Evolutionary conservation across 202 grass and related monocot species (phyloP).

Genomic region (Saccharum hybrid): DNA sequence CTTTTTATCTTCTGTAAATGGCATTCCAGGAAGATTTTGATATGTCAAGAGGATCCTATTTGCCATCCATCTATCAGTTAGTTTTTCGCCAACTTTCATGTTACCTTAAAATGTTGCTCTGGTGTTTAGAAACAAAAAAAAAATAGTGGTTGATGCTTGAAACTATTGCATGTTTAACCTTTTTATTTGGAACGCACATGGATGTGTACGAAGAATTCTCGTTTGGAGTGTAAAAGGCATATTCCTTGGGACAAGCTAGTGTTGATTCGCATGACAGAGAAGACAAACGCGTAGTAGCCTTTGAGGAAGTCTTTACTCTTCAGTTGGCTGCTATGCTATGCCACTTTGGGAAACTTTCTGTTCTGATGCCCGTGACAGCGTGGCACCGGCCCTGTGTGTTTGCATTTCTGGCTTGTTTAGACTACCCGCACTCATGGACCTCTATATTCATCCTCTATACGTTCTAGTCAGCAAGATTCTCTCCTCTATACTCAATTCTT

Average conservation of each 20-base stretch:
- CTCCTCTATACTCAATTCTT: too few species aligned
- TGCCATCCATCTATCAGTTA: neutral
- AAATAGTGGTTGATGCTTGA: neutral
- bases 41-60: neutral
- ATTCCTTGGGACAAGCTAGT: neutral
- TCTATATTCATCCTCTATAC: too few species aligned
- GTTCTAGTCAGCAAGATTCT: too few species aligned
- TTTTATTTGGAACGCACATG: neutral
- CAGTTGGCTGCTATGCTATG: neutral
- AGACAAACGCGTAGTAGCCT: neutral
- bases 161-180: neutral
- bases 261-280: neutral
- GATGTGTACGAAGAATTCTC: neutral
- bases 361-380: conserved; percentile 1
- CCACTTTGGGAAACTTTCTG: conserved; percentile 4
- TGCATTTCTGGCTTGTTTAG: too few species aligned
- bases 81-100: neutral
- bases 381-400: neutral
- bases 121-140: neutral
- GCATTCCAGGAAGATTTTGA: neutral
- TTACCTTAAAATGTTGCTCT: neutral
- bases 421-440: too few species aligned
- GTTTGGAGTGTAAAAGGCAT: neutral
- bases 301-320: neutral
- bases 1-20: neutral